Percentiles rank a stretch among this genome's conserved stretches.
Evolutionary conservation across 164 flowering plant genomes (phyloP).

Genomic region (Cinnamomum chago): DNA sequence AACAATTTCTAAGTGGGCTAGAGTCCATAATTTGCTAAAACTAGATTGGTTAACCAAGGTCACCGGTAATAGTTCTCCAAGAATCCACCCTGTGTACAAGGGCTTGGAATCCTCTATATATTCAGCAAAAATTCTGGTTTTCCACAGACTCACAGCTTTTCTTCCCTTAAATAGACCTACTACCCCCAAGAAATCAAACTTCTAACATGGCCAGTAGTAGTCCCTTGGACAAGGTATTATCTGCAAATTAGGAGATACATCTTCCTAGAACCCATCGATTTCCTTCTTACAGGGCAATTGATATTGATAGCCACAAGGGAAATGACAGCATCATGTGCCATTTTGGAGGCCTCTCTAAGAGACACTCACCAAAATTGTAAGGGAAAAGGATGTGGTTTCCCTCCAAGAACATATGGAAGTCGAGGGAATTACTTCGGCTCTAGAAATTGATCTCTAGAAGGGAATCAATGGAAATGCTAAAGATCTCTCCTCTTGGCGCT

Average conservation of each 20-base stretch:
- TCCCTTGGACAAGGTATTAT: constrained; percentile 18
- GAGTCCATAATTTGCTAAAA: no score
- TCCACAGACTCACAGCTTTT: no score
- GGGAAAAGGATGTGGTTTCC: constrained; percentile 23
- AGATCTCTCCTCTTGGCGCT: constrained; percentile 23
- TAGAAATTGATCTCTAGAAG: constrained; percentile 28
- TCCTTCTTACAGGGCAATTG: constrained; percentile 7
- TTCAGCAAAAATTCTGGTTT: no score
- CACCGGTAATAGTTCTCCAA: constrained; percentile 5
- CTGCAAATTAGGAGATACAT: constrained; percentile 1
- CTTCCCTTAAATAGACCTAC: no score
- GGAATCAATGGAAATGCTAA: constrained; percentile 38
- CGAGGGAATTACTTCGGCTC: constrained; percentile 29
- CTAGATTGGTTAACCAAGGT: not conserved
- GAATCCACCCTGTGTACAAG: no score
- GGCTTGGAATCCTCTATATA: no score
- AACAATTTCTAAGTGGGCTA: no score
- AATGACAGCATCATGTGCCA: not conserved
- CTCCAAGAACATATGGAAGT: constrained; percentile 34
- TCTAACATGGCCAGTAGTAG: no score
- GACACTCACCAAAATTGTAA: constrained; percentile 28
- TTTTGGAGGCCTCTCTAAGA: constrained; percentile 3
- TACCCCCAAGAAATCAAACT: no score
- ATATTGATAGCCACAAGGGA: not conserved
- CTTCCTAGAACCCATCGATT: not conserved